A percentile compares a stretch with the other conserved stretches of the same genome.
These are phyloP conservation scores for Daucus carota DNA, from an alignment of 129 eudicot species.

Conservation along the genomic window DNA sequence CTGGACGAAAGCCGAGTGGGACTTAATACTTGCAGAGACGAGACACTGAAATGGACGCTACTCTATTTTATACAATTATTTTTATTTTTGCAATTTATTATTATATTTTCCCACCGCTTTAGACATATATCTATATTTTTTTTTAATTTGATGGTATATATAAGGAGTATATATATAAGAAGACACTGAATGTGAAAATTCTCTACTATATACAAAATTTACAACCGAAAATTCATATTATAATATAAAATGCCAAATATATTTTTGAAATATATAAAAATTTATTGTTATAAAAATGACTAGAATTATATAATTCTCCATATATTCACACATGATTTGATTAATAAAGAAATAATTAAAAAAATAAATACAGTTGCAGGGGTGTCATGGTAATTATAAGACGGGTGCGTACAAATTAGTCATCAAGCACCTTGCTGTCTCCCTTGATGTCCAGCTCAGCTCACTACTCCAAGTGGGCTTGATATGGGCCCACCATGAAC, in stretches of 20 bases:
- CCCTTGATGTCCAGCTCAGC: conserved; percentile 36
- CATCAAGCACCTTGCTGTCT: conserved; percentile 34
- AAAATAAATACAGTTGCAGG: background rate
- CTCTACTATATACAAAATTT: no score
- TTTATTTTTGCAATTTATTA: background rate
- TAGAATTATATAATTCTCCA: no score
- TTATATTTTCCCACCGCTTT: no score
- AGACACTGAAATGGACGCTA: conserved; percentile 10
- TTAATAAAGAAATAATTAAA: background rate
- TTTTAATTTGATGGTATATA: no score
- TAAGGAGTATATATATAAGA: no score
- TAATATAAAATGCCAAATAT: no score
- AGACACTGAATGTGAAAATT: no score
- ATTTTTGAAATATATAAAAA: no score
- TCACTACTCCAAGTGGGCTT: conserved; percentile 31
- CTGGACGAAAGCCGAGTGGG: background rate
- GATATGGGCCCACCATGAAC: conserved; percentile 26
- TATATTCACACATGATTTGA: no score
- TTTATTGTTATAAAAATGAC: no score
- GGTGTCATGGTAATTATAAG: conserved; percentile 16
- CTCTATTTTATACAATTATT: background rate
- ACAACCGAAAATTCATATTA: no score
- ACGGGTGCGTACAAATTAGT: conserved; percentile 18
- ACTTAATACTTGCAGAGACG: conserved; percentile 1
- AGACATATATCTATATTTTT: no score